Evolutionary conservation across 2,329 filamentous ascomycete genomes (phyloP).

Genomic region (Monosporascus sp.): DNA sequence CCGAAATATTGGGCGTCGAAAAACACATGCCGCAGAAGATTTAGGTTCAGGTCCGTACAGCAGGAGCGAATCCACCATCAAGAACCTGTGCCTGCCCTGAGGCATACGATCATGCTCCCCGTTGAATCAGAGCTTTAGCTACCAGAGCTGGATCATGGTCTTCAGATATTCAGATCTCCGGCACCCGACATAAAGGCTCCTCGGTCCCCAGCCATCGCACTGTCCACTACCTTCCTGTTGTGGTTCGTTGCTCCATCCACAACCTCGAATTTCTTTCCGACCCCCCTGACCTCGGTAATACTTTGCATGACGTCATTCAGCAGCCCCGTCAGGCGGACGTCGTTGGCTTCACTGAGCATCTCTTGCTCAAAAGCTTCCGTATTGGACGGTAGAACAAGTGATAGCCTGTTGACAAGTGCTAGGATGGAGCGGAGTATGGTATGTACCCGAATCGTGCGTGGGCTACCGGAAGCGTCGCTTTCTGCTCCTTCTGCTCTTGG

Average conservation of each 20-base stretch:
- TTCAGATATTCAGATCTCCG: slow-evolving; percentile 22
- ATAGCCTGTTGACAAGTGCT: slow-evolving; percentile 76
- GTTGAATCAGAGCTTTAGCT: background rate
- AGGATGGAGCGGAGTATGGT: slow-evolving; percentile 83
- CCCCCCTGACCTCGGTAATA: slow-evolving; percentile 63
- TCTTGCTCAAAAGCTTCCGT: slow-evolving; percentile 62
- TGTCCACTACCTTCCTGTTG: slow-evolving; percentile 15
- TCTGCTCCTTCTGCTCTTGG: slow-evolving; percentile 23
- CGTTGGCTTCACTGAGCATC: slow-evolving; percentile 72
- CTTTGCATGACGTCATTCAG: slow-evolving; percentile 72
- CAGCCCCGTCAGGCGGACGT: slow-evolving; percentile 74
- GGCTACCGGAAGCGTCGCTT: slow-evolving; percentile 27
- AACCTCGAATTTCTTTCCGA: slow-evolving; percentile 68
- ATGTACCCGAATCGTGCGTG: slow-evolving; percentile 50
- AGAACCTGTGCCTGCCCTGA: background rate
- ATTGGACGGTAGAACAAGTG: slow-evolving; percentile 72
- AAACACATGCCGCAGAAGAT: too few species aligned
- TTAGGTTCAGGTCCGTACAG: too few species aligned
- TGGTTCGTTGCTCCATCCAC: slow-evolving; percentile 42
- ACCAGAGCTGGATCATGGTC: background rate
- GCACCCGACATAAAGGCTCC: slow-evolving; percentile 15
- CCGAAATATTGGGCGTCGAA: too few species aligned
- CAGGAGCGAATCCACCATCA: too few species aligned
- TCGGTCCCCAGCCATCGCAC: slow-evolving; percentile 7
- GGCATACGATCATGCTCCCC: too few species aligned